Base-by-base conservation (phyloP, 2,329 filamentous ascomycete species). In the Basipetospora chlamydospora region DNA sequence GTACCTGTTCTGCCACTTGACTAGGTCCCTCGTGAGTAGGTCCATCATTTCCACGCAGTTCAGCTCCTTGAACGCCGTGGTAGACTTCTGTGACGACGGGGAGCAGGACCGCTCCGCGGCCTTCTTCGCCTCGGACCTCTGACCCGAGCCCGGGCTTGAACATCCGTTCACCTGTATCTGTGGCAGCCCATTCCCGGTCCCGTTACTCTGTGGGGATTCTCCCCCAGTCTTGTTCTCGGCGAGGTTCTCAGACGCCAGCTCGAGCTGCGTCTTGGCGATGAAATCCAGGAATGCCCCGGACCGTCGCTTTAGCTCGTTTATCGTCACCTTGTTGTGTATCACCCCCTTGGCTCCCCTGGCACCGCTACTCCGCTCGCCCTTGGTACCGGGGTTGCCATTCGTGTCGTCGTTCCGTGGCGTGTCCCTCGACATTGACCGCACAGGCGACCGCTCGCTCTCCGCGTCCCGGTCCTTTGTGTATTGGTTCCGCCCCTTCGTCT, bases 31-130 rank as follows among this genome's bases (percentile, higher is more conserved):
- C 42, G 80, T 87, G 53, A 93, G 58, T 46, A 76, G 69, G 53
- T 92, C 85, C 83, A 92, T 92, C 83, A 93, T 92, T 57, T 92
- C 83, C 44, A 83, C 65, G 46, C 80, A 86, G 39, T 65, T 81
- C 44, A 94, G 62, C 7, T 80, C 71, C 46, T 78, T 82, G 55
- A 93, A 93, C 1, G 77, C 70, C 47, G 33, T 12, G 7, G n/a
- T 26, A 9, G 32, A 34, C 7, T 13, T 26, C 20, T 28, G 29
- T 10, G 22, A 20, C 3, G 35, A 18, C 12, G 29, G 35, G 7
- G 35, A 38, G 10, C 21, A 21, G 8, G 16, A 28, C 3, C n/a
- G 28, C 12, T 33, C 35, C 16, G 26, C 21, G 6, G 22, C 15
- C 10, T 23, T 15, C 23, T 21, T 26, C 10, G 18, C 12, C n/a